A percentile compares a stretch with the other conserved stretches of the same genome.
phyloP scores from a whole-genome alignment of 2,329 filamentous ascomycete species.

The Aphanoascus verrucosus region DNA sequence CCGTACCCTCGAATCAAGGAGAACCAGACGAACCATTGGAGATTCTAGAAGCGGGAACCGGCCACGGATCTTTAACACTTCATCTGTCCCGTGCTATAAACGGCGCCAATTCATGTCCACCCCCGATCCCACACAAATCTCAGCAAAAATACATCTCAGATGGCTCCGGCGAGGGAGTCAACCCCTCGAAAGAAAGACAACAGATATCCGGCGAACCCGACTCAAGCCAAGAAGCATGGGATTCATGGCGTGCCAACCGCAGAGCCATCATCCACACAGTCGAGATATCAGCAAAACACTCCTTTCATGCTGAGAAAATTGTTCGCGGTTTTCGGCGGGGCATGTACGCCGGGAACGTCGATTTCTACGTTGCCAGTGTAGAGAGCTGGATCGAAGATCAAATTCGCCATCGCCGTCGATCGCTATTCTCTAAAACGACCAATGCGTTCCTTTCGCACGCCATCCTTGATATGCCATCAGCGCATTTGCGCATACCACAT shows the following conservation, averaged over 20 bases:
- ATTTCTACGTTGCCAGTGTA: constrained; percentile 62
- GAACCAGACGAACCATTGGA: constrained; percentile 45
- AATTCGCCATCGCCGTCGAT: constrained; percentile 29
- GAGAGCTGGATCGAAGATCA: constrained; percentile 52
- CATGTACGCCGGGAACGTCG: constrained; percentile 57
- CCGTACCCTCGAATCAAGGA: constrained; percentile 27
- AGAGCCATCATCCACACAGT: constrained; percentile 64
- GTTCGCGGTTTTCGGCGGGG: constrained; percentile 58
- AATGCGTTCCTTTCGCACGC: constrained; percentile 60
- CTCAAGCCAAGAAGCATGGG: constrained; percentile 29
- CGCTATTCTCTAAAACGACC: constrained; percentile 17
- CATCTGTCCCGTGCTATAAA: constrained; percentile 66
- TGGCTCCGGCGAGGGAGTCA: not conserved
- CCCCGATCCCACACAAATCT: constrained; percentile 31
- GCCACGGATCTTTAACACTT: constrained; percentile 69
- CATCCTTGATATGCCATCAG: constrained; percentile 61
- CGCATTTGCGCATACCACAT: constrained; percentile 42
- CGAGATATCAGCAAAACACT: constrained; percentile 54
- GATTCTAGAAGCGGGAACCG: constrained; percentile 74
- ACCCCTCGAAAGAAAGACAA: not conserved
- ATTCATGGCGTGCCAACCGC: constrained; percentile 42
- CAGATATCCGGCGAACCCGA: constrained; percentile 15
- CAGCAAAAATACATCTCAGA: constrained; percentile 24
- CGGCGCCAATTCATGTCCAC: constrained; percentile 53
- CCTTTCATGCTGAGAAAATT: constrained; percentile 52